Evolutionary conservation across 179 eudicot species (phyloP), one percentile per base, ranked within the genome.

Genomic region (Kewa caespitosa): DNA sequence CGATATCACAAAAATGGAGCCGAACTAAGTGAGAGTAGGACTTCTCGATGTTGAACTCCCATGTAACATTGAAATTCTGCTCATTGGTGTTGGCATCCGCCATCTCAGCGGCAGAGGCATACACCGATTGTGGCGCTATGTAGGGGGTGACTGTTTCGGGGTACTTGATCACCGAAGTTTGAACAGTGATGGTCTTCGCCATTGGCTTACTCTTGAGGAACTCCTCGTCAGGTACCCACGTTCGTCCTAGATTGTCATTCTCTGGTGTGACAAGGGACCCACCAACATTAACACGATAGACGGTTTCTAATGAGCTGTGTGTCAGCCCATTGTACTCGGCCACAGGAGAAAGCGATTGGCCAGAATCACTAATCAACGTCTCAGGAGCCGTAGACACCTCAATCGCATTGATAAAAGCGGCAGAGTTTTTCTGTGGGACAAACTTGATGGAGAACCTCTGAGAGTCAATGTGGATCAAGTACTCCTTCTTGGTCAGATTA

Each of bases 321-420:
- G 84, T 75, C 62, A 94, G 32, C 25, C 93, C 96, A 10, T 67
- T 15, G 46, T 65, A 69, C 15, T 69, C 74, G 6, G 80, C 90
- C 0, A 84, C 77, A 0, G 93, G 97, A n/a, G 74, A 83, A 2
- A 94, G 78, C 2, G 85, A 61, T 30, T 78, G 76, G 8, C 83
- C 92, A 5, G 82, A 62, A 64, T 92, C 92, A 6, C 81, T 67
- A 33, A 94, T 76, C 72, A 94, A 48, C 8, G 74, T 69, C 23
- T 91, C 91, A 0, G 97, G 97, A 1, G 88, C 90, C 0, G 97
- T 88, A 0, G 89, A 90, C 20, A 94, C 92, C 81, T 94, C 97
- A 64, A 94, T 86, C 33, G 95, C 98, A 80, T 94, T 92, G 39
- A 94, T 82, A 59, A 91, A 92, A 4, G 97, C 97, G 6, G 83